A percentile compares a stretch with the other conserved stretches of the same genome.
Evolutionary conservation across 1,284 basidiomycete species (phyloP).

Genomic region (Naganishia cerealis): DNA sequence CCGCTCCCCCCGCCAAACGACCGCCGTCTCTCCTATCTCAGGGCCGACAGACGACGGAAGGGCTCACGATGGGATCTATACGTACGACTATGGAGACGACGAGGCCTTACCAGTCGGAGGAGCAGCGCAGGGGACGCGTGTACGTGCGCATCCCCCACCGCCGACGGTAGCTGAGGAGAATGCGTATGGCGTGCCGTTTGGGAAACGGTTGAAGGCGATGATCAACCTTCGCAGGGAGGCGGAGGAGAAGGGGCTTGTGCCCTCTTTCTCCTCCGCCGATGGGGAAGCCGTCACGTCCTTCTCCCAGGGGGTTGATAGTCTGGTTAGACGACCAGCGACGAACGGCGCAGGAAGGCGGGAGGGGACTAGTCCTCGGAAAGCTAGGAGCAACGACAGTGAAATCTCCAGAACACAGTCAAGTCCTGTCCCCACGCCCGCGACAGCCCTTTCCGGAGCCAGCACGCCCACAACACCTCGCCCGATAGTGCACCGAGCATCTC

Average conservation of each 20-base stretch:
- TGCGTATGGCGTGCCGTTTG: slow-evolving; percentile 22
- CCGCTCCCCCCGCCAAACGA: neutral
- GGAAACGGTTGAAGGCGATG: slow-evolving; percentile 18
- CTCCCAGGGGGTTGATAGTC: neutral
- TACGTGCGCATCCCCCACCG: slow-evolving; percentile 2
- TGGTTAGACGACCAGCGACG: slow-evolving; percentile 9
- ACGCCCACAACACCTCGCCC: neutral
- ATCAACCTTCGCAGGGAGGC: slow-evolving; percentile 17
- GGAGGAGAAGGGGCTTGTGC: slow-evolving; percentile 8
- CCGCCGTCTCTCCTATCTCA: neutral
- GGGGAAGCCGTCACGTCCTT: neutral
- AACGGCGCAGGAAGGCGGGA: neutral
- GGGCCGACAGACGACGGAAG: neutral
- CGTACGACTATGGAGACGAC: slow-evolving; percentile 10
- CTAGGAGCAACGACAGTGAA: neutral
- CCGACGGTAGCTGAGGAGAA: slow-evolving; percentile 2
- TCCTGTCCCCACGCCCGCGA: too few relatives aligned
- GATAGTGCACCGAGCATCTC: neutral
- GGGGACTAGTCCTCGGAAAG: neutral
- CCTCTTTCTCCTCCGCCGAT: neutral
- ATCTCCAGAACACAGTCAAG: neutral
- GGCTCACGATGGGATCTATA: slow-evolving; percentile 16
- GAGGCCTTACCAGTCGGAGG: neutral
- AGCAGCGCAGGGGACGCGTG: neutral
- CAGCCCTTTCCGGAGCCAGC: neutral